Conservation (phyloP, 1,284 basidiomycete genomes). For the Cystobasidium slooffiae region DNA sequence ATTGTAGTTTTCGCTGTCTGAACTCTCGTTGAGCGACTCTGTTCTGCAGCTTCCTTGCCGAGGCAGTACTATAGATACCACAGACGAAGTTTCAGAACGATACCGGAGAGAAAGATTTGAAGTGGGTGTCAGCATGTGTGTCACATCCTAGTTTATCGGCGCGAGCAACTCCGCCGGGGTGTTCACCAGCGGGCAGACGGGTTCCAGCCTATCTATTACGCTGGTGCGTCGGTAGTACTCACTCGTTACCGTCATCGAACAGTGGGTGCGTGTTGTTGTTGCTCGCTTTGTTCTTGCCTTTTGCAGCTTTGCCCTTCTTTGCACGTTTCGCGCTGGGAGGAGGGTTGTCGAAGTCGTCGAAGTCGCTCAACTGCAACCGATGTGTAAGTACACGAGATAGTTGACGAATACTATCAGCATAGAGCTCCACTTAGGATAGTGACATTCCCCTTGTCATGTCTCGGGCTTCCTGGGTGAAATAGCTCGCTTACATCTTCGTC, state of each 20-base stretch:
- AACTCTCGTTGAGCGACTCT: slow-evolving; percentile 44
- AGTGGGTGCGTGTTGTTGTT: background rate
- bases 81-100: background rate
- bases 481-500: slow-evolving; percentile 22
- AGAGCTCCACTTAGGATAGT: background rate
- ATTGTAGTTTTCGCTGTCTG: slow-evolving; percentile 44
- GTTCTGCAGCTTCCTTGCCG: slow-evolving; percentile 42
- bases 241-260: slow-evolving; percentile 10
- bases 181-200: background rate
- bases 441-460: background rate
- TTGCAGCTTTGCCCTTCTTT: slow-evolving; percentile 34
- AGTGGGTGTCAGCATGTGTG: slow-evolving; percentile 7
- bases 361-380: slow-evolving; percentile 18
- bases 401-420: background rate
- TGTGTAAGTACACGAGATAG: background rate
- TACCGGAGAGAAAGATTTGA: background rate
- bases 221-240: background rate
- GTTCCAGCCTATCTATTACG: background rate
- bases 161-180: too few species aligned
- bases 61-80: slow-evolving; percentile 16
- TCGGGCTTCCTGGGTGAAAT: background rate
- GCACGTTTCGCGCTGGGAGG: slow-evolving; percentile 10
- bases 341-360: slow-evolving; percentile 9
- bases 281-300: slow-evolving; percentile 21
- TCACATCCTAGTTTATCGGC: too few species aligned